Percentiles rank a stretch among this genome's conserved stretches.
Conservation (phyloP, 805 yeast species). For the Zygosaccharomyces bisporus region DNA sequence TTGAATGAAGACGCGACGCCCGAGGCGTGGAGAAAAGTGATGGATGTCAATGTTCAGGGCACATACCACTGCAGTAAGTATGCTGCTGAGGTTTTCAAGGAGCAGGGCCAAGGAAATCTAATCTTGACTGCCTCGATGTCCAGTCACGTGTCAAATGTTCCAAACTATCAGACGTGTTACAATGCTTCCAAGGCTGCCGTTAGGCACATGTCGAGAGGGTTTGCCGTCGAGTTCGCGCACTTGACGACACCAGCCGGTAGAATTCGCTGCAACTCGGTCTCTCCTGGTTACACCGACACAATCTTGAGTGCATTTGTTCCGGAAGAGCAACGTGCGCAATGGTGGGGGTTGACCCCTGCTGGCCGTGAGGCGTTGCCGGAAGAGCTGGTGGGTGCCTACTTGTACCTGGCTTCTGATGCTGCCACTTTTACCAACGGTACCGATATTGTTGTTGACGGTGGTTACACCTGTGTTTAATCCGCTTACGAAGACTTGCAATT, state of each 20-base stretch:
- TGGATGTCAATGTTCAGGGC: constrained; percentile 74
- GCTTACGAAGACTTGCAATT: not conserved
- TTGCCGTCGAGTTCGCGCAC: constrained; percentile 76
- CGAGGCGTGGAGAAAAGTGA: constrained; percentile 63
- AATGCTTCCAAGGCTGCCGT: constrained; percentile 92
- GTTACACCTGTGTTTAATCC: constrained; percentile 32
- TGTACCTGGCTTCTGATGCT: constrained; percentile 77
- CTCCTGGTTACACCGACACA: constrained; percentile 81
- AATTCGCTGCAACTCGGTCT: constrained; percentile 65
- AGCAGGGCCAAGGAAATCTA: constrained; percentile 51
- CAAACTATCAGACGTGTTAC: constrained; percentile 82
- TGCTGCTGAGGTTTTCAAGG: constrained; percentile 67
- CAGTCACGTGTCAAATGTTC: constrained; percentile 80
- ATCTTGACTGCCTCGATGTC: constrained; percentile 88
- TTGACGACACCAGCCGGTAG: constrained; percentile 21
- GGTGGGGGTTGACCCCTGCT: constrained; percentile 57
- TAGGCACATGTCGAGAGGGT: constrained; percentile 66
- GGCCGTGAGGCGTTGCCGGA: constrained; percentile 72
- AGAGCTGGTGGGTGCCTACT: constrained; percentile 75
- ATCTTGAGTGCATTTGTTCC: constrained; percentile 55
- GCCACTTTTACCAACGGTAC: constrained; percentile 77
- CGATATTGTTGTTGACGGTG: constrained; percentile 77
- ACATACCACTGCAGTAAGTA: constrained; percentile 75
- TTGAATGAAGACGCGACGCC: constrained; percentile 40
- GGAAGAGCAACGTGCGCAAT: constrained; percentile 42